Conservation (phyloP, 1,284 basidiomycete genomes). For the Coniferiporia sulphurascens region DNA sequence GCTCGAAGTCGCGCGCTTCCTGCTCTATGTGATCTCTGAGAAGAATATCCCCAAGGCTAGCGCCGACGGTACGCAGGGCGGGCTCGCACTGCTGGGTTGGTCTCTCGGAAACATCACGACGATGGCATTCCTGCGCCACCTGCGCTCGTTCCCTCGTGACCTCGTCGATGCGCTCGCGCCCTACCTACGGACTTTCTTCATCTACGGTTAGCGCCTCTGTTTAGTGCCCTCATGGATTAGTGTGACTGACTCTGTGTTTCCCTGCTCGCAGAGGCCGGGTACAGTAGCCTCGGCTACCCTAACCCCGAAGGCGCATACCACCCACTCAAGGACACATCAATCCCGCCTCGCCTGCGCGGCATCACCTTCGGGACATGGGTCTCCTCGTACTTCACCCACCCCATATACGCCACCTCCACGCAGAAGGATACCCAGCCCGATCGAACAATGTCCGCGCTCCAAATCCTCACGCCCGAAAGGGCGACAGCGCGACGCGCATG, state of each 20-base stretch:
- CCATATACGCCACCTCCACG: constrained; percentile 2
- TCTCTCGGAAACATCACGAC: constrained; percentile 14
- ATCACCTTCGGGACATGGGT: constrained; percentile 16
- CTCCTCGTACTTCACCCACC: constrained; percentile 16
- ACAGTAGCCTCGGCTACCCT: constrained; percentile 7
- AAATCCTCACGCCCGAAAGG: background rate
- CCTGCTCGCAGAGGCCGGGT: constrained; percentile 4
- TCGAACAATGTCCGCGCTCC: background rate
- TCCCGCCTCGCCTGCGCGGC: constrained; percentile 10
- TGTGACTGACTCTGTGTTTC: background rate
- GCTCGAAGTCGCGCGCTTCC: constrained; percentile 19
- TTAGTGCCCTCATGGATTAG: background rate
- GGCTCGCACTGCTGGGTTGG: constrained; percentile 16
- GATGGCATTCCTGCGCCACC: constrained; percentile 10
- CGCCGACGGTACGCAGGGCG: constrained; percentile 14
- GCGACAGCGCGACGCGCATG: background rate
- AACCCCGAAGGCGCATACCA: constrained; percentile 14
- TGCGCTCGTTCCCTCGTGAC: background rate
- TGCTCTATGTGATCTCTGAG: constrained; percentile 14
- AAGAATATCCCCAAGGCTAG: constrained; percentile 11
- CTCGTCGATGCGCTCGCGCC: constrained; percentile 1
- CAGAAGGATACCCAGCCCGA: background rate
- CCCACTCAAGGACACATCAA: constrained; percentile 9
- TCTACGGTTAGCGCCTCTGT: constrained; percentile 12
- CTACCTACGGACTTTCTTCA: constrained; percentile 10